A percentile compares a stretch with the other conserved stretches of the same genome.
phyloP scores from a whole-genome alignment of 768 basidiomycete species.

The Tylopilus intermedius region DNA sequence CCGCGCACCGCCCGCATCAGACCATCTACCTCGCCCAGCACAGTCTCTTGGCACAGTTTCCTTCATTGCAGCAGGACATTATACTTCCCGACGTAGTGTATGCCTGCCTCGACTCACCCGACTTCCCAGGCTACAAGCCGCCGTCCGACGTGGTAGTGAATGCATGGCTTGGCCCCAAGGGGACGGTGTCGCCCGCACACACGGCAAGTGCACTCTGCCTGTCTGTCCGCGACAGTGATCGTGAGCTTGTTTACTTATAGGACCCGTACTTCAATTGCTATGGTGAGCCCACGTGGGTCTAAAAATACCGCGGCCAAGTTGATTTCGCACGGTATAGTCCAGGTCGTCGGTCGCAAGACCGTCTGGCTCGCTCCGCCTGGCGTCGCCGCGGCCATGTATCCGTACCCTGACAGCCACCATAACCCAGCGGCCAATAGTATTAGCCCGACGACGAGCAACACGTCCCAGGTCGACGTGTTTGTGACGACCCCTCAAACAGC shows the following conservation, averaged over 20 bases:
- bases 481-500: slow-evolving; percentile 11
- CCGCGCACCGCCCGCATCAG: slow-evolving; percentile 19
- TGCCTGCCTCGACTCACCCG: slow-evolving; percentile 44
- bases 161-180: slow-evolving; percentile 76
- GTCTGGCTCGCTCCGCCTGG: slow-evolving; percentile 87
- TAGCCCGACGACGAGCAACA: slow-evolving; percentile 65
- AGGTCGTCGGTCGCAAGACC: slow-evolving; percentile 84
- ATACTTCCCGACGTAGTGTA: slow-evolving; percentile 87
- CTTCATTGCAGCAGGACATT: slow-evolving; percentile 68
- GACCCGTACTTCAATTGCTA: slow-evolving; percentile 94
- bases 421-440: slow-evolving; percentile 38
- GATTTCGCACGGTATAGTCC: slow-evolving; percentile 45
- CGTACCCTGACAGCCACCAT: slow-evolving; percentile 23
- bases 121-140: slow-evolving; percentile 50
- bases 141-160: slow-evolving; percentile 68
- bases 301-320: slow-evolving; percentile 1
- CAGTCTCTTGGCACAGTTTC: slow-evolving; percentile 80
- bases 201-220: slow-evolving; percentile 47
- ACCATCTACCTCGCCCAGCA: slow-evolving; percentile 88
- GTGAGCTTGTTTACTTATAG: slow-evolving; percentile 35
- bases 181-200: slow-evolving; percentile 85
- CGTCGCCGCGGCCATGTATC: slow-evolving; percentile 50
- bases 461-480: slow-evolving; percentile 81
- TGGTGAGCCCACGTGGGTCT: slow-evolving; percentile 41
- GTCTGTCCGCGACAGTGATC: neutral